Evolutionary conservation across 2,329 filamentous ascomycete species (phyloP), one percentile per base, ranked within the genome.

Genomic region (Pseudogymnoascus sp.): DNA sequence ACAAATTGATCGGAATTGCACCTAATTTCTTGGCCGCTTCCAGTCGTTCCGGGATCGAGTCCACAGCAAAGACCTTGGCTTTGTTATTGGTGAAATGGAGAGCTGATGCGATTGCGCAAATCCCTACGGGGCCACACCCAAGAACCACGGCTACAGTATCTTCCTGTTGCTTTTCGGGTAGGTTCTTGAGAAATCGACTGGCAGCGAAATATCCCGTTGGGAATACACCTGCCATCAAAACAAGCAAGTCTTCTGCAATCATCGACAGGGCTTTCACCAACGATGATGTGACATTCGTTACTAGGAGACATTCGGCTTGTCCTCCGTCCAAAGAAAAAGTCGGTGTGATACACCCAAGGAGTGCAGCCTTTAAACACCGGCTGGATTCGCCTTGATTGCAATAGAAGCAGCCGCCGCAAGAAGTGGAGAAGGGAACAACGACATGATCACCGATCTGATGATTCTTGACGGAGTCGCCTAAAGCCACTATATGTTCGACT

Each of bases 391-490:
- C 78, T 60, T 72, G 70, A 7, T 76, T 76, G 67, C 81, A 84
- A 69, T 77, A 79, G 14, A 72, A 70, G 69, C 82, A 84, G 0
- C 73, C 74, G 0, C 76, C 78, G 68, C 82, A 84, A 61, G 75
- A 75, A 1, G 76, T 78, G 64, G 83, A 79, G 69, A 76, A 78
- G 7, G 76, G 75, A 65, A 81, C 77, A 2, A 84, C 71, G 0
- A 83, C 81, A 6, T 69, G 71, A 65, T 83, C 79, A 14, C 80
- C 78, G 0, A 79, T 83, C 70, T 82, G 85, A 60, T 95, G 89
- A 2, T 77, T 79, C 14, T 73, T 14, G 14, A 38, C 35, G 5
- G 35, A 38, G 12, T 38, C 12, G 35, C 35, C 35, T 38, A 38
- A 14, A n/a, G 35, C 14, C 35, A 38, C 72, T 7, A 83, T 77